Evolutionary conservation across 2,329 filamentous ascomycete genomes (phyloP).

Genomic region (Aspergillus ochraceoroseus): DNA sequence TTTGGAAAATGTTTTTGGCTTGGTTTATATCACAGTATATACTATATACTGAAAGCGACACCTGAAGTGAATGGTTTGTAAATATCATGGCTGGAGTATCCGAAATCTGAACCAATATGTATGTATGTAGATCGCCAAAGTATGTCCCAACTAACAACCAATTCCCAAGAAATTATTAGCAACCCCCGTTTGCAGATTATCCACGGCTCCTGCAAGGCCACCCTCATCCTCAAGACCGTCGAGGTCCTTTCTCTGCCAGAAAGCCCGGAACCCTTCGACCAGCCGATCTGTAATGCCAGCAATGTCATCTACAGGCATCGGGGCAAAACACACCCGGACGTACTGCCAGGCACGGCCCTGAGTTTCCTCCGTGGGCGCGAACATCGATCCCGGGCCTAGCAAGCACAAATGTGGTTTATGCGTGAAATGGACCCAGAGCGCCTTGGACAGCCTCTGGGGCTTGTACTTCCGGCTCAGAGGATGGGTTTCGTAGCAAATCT

Average conservation of each 20-base stretch:
- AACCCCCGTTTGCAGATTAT: conserved; percentile 5
- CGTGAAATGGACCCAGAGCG: conserved; percentile 68
- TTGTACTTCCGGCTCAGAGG: conserved; percentile 59
- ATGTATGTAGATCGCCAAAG: background rate
- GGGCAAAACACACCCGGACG: conserved; percentile 77
- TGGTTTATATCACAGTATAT: too few relatives aligned
- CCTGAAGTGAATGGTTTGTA: too few relatives aligned
- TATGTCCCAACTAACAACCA: conserved; percentile 15
- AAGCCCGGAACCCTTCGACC: conserved; percentile 63
- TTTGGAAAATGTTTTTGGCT: too few relatives aligned
- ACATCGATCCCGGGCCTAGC: conserved; percentile 66
- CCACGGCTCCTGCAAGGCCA: conserved; percentile 10
- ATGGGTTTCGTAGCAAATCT: conserved; percentile 66
- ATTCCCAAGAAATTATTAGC: conserved; percentile 17
- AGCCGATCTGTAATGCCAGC: conserved; percentile 59
- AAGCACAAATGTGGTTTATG: conserved; percentile 65
- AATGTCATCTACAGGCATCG: conserved; percentile 68
- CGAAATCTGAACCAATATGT: background rate
- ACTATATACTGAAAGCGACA: too few relatives aligned
- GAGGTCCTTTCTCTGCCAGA: conserved; percentile 68
- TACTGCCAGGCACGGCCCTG: conserved; percentile 61
- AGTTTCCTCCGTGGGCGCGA: conserved; percentile 62
- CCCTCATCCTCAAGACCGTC: conserved; percentile 27
- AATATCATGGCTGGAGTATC: conserved; percentile 11
- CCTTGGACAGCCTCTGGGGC: conserved; percentile 55